A percentile compares a stretch with the other conserved stretches of the same genome.
These are phyloP conservation scores for Colletotrichum gigasporum DNA, from an alignment of 2,329 filamentous ascomycete species.

Conservation along the genomic window DNA sequence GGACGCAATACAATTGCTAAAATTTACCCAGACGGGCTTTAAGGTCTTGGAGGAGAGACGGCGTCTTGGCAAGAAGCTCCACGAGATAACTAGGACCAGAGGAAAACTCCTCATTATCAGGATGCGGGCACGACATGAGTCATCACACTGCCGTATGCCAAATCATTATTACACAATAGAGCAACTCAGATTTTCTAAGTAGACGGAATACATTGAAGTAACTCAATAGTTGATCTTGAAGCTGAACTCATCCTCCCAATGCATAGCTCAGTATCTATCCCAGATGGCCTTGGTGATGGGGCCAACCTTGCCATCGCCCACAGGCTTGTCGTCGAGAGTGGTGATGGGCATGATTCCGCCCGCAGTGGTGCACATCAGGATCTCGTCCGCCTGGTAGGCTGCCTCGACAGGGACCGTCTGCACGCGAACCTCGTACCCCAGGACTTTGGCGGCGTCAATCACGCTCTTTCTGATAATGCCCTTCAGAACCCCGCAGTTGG, in stretches of 20 bases:
- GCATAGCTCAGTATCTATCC: conserved; percentile 61
- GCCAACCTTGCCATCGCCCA: conserved; percentile 53
- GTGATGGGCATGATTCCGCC: conserved; percentile 64
- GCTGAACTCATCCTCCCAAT: conserved; percentile 49
- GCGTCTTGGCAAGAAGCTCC: too few species aligned
- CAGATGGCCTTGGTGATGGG: conserved; percentile 57
- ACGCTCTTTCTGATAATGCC: conserved; percentile 60
- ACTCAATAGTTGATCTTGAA: conserved; percentile 46
- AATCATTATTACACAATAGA: too few species aligned
- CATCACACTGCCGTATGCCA: too few species aligned
- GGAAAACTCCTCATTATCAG: too few species aligned
- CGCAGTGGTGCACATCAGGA: conserved; percentile 63
- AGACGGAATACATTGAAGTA: too few species aligned
- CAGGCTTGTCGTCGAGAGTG: conserved; percentile 50
- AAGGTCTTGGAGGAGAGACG: too few species aligned
- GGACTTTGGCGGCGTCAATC: conserved; percentile 48
- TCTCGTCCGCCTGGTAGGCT: conserved; percentile 55
- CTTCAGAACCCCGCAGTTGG: conserved; percentile 56
- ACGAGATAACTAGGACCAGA: too few species aligned
- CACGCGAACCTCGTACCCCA: conserved; percentile 45
- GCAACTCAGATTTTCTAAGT: too few species aligned
- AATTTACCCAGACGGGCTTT: too few species aligned
- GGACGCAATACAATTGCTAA: too few species aligned
- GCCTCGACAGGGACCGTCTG: conserved; percentile 52
- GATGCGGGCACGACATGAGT: too few species aligned